Conservation (phyloP, 495 filamentous ascomycete species). For the Penicillium dipodomyicola region DNA sequence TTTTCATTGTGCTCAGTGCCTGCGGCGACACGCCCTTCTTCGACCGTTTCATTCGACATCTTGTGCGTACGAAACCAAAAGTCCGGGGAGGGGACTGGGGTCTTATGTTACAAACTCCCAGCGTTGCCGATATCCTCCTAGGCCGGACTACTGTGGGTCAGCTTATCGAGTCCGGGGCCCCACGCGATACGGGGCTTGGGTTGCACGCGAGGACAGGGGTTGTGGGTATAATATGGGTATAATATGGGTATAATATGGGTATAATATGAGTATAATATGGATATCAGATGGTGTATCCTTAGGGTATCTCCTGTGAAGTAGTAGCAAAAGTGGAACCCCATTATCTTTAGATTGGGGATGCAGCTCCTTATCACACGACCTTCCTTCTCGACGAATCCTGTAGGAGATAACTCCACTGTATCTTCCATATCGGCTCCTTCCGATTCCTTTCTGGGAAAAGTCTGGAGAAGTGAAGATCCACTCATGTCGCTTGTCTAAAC, state of each 20-base stretch:
- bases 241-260: neutral
- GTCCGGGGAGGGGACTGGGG: neutral
- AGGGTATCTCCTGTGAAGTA: neutral
- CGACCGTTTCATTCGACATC: slow-evolving; percentile 18
- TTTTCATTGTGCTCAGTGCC: neutral
- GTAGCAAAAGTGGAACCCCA: slow-evolving; percentile 1
- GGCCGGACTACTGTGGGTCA: neutral
- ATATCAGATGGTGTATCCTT: neutral
- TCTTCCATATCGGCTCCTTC: slow-evolving; percentile 8
- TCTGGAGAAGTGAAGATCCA: slow-evolving; percentile 14
- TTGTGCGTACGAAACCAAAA: neutral
- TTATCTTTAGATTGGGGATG: neutral
- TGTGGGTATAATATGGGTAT: neutral
- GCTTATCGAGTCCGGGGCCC: slow-evolving; percentile 1
- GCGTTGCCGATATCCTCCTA: neutral
- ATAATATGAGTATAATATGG: too few relatives aligned
- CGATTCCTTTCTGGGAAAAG: slow-evolving; percentile 1
- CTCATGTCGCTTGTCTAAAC: neutral
- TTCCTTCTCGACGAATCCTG: slow-evolving; percentile 2
- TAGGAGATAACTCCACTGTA: neutral
- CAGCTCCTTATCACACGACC: neutral
- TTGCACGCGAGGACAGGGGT: neutral
- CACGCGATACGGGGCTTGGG: neutral
- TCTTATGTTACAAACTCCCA: neutral
- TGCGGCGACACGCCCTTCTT: neutral